A percentile compares a stretch with the other conserved stretches of the same genome.
phyloP scores from a whole-genome alignment of 352 stramenopile genomes.

The Phytophthora ohioensis region DNA sequence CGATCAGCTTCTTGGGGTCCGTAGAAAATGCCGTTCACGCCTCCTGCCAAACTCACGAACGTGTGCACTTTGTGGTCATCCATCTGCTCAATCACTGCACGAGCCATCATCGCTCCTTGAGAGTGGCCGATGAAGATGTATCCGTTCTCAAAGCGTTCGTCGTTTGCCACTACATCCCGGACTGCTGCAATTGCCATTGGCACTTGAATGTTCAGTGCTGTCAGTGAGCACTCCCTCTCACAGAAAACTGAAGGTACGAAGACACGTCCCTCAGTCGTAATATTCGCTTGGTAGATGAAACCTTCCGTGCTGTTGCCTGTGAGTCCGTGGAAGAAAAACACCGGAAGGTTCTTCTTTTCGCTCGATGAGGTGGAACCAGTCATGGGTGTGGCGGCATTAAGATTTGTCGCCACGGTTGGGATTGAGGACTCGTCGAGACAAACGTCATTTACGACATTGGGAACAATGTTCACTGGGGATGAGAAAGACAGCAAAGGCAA shows the following conservation, averaged over 20 bases:
- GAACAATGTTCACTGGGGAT: conserved; percentile 4
- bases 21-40: conserved; percentile 59
- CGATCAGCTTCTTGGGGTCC: conserved; percentile 45
- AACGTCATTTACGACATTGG: conserved; percentile 15
- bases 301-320: conserved; percentile 34
- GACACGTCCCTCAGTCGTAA: conserved; percentile 37
- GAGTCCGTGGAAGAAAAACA: conserved; percentile 66
- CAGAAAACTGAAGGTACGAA: conserved; percentile 56
- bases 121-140: conserved; percentile 66
- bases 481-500: conserved; percentile 6
- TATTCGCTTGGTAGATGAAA: conserved; percentile 37
- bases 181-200: conserved; percentile 51
- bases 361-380: conserved; percentile 1
- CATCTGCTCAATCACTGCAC: conserved; percentile 62
- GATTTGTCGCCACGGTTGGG: conserved; percentile 9
- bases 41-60: conserved; percentile 54
- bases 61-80: conserved; percentile 62
- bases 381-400: neutral
- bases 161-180: conserved; percentile 25
- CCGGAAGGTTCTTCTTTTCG: conserved; percentile 38
- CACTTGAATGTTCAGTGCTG: conserved; percentile 43
- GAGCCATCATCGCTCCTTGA: conserved; percentile 52
- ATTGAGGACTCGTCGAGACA: conserved; percentile 31
- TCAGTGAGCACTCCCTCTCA: conserved; percentile 40
- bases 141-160: conserved; percentile 34